These are phyloP conservation scores for Dichotomocladium elegans DNA, from an alignment of 371 early-diverging fungal species.

Conservation along the genomic window DNA sequence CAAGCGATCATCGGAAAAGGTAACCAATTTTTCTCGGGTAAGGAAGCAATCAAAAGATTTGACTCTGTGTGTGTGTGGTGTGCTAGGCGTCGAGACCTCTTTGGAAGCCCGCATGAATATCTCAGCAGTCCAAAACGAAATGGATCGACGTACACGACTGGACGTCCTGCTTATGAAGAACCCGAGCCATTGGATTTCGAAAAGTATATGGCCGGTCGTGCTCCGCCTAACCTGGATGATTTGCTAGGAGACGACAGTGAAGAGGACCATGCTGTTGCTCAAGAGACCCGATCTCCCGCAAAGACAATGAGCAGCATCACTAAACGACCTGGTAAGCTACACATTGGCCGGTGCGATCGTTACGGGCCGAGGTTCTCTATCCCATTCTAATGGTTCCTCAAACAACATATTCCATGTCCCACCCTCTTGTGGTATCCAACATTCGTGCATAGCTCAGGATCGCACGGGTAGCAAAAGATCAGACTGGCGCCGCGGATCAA, in stretches of 20 bases:
- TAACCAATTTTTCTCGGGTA: neutral
- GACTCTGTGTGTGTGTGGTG: neutral
- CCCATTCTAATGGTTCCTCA: no score
- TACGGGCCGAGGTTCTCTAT: no score
- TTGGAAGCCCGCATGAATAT: constrained; percentile 9
- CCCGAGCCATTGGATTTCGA: neutral
- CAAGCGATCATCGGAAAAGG: constrained; percentile 6
- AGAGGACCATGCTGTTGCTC: neutral
- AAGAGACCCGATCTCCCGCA: neutral
- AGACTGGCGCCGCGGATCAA: no score
- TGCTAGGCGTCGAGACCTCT: constrained; percentile 7
- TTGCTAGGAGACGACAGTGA: neutral
- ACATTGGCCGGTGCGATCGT: no score
- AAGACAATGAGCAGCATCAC: neutral
- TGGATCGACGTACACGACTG: neutral
- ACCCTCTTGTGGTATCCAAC: no score
- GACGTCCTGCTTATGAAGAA: neutral
- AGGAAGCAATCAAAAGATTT: neutral
- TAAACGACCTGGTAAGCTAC: neutral
- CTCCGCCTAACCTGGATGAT: neutral
- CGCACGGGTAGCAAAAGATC: no score
- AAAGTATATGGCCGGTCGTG: constrained; percentile 5
- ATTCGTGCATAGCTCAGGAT: no score
- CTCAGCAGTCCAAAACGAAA: constrained; percentile 2
- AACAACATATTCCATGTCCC: no score